A percentile compares a stretch with the other conserved stretches of the same genome.
Evolutionary conservation across 2,329 filamentous ascomycete genomes (phyloP).

Genomic region (Magnaporthiopsis rhizophila): DNA sequence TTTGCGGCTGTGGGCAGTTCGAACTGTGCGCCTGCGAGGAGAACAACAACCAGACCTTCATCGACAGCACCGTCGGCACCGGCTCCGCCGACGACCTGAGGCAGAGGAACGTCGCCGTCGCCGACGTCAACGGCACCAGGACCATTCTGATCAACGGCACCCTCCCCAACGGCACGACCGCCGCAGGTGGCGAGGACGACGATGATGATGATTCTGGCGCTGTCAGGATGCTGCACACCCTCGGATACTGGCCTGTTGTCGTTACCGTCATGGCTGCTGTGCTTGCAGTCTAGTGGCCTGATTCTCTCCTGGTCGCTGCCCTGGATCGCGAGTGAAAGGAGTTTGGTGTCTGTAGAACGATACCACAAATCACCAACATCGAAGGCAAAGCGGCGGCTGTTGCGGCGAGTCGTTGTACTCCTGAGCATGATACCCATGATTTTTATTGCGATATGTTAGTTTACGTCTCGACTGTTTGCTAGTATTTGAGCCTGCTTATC

Average conservation of each 20-base stretch:
- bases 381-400: not conserved
- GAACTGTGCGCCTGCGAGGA: constrained; percentile 62
- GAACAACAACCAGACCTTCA: constrained; percentile 49
- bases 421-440: not conserved
- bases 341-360: too few relatives aligned
- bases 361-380: not conserved
- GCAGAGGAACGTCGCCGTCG: constrained; percentile 53
- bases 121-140: constrained; percentile 51
- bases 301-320: not conserved
- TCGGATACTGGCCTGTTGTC: constrained; percentile 43
- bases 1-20: constrained; percentile 51
- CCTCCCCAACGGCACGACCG: constrained; percentile 58
- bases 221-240: constrained; percentile 27
- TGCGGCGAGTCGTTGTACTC: not conserved
- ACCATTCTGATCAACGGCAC: constrained; percentile 71
- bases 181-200: constrained; percentile 34
- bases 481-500: too few relatives aligned
- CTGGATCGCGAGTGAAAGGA: not conserved
- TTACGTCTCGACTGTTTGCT: too few relatives aligned
- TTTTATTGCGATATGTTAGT: not conserved
- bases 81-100: constrained; percentile 53
- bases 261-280: constrained; percentile 29
- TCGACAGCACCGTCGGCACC: constrained; percentile 57
- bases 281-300: not conserved
- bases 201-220: constrained; percentile 22